Evolutionary conservation across 306 rosid species (phyloP).

Genomic region (Inga oerstediana): DNA sequence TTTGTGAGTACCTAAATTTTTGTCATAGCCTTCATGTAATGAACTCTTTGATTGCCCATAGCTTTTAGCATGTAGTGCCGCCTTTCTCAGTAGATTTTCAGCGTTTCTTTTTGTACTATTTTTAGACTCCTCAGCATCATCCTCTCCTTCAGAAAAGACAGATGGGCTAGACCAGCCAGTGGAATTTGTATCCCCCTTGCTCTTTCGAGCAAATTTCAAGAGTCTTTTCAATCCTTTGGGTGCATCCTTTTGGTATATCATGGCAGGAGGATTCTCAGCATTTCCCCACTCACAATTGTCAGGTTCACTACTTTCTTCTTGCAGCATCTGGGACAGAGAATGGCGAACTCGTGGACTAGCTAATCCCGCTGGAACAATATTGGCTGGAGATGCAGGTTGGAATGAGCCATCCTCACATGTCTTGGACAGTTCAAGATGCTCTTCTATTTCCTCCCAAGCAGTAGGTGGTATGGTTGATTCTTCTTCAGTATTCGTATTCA

Average conservation of each 20-base stretch:
- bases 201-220: slow-evolving; percentile 90
- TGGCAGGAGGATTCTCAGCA: slow-evolving; percentile 88
- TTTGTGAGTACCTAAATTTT: slow-evolving; percentile 57
- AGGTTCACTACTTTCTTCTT: slow-evolving; percentile 87
- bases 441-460: slow-evolving; percentile 94
- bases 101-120: slow-evolving; percentile 52
- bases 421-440: slow-evolving; percentile 60
- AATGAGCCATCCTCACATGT: slow-evolving; percentile 48
- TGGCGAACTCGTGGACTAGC: slow-evolving; percentile 87
- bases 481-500: slow-evolving; percentile 59
- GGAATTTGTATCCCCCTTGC: slow-evolving; percentile 76
- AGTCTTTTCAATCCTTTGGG: slow-evolving; percentile 97
- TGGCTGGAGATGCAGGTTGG: slow-evolving; percentile 53
- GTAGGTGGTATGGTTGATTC: slow-evolving; percentile 78
- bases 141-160: slow-evolving; percentile 97
- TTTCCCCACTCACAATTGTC: slow-evolving; percentile 88
- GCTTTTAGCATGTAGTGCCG: slow-evolving; percentile 64
- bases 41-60: slow-evolving; percentile 71
- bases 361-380: slow-evolving; percentile 49
- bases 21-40: slow-evolving; percentile 53
- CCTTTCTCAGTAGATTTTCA: slow-evolving; percentile 76
- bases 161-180: slow-evolving; percentile 93
- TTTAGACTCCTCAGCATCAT: slow-evolving; percentile 74
- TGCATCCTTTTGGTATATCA: slow-evolving; percentile 83
- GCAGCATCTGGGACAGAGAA: slow-evolving; percentile 97